A percentile compares a stretch with the other conserved stretches of the same genome.
Evolutionary conservation across 345 rosid species (phyloP).

Genomic region (Rhizophora mangle): DNA sequence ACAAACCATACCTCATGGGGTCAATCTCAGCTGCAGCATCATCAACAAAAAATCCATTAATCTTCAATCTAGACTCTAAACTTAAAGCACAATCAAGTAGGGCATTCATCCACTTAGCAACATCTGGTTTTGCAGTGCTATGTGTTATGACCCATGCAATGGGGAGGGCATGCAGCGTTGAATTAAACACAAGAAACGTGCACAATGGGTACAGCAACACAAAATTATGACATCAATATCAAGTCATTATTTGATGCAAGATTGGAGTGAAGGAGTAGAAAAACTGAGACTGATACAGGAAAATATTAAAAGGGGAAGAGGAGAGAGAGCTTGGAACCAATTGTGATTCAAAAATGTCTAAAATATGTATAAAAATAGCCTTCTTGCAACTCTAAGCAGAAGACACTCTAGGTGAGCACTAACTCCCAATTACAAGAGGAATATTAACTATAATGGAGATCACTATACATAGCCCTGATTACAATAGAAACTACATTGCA

Average conservation of each 20-base stretch:
- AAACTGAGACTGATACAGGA: too few relatives aligned
- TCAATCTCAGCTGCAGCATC: constrained; percentile 87
- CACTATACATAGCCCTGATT: too few relatives aligned
- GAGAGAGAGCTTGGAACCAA: too few relatives aligned
- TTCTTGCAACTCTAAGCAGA: too few relatives aligned
- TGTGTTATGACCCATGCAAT: constrained; percentile 87
- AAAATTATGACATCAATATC: constrained; percentile 15
- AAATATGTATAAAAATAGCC: too few relatives aligned
- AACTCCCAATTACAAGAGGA: too few relatives aligned
- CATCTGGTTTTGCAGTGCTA: constrained; percentile 76
- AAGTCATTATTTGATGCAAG: background rate
- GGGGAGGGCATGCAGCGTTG: constrained; percentile 94
- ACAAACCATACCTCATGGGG: constrained; percentile 59
- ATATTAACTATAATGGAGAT: too few relatives aligned
- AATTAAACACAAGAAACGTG: constrained; percentile 87
- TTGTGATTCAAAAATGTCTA: too few relatives aligned
- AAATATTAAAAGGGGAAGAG: too few relatives aligned
- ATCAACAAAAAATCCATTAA: constrained; percentile 76
- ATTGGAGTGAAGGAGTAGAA: too few relatives aligned
- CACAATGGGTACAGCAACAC: constrained; percentile 76
- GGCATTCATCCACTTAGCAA: constrained; percentile 83
- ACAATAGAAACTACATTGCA: too few relatives aligned
- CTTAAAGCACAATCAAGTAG: constrained; percentile 57
- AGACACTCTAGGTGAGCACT: too few relatives aligned
- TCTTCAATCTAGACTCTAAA: constrained; percentile 67